These are phyloP conservation scores for Penicillium psychrofluorescens DNA, from an alignment of 495 filamentous ascomycete species.

Conservation along the genomic window DNA sequence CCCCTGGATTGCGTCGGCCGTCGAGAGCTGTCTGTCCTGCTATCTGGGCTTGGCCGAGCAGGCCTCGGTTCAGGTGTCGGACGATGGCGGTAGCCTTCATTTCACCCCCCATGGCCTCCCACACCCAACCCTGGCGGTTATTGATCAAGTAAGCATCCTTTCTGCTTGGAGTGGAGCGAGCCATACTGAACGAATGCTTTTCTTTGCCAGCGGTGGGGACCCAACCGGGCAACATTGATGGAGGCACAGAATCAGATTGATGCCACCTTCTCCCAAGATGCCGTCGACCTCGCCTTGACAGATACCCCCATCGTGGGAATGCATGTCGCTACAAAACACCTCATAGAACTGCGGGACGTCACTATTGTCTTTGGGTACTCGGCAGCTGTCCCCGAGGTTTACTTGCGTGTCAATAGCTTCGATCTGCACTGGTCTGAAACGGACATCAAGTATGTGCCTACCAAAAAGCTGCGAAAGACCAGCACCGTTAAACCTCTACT, in stretches of 20 bases:
- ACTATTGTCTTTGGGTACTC: slow-evolving; percentile 30
- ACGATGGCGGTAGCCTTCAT: slow-evolving; percentile 33
- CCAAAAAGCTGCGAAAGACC: slow-evolving; percentile 14
- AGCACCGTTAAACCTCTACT: slow-evolving; percentile 10
- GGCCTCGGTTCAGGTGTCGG: slow-evolving; percentile 17
- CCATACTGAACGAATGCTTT: neutral
- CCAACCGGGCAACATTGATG: slow-evolving; percentile 21
- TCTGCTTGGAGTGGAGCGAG: neutral
- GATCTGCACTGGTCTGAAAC: slow-evolving; percentile 20
- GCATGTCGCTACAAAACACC: slow-evolving; percentile 11
- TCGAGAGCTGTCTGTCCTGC: slow-evolving; percentile 19
- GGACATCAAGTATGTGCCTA: slow-evolving; percentile 13
- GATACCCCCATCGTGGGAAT: too few species aligned
- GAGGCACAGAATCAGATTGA: slow-evolving; percentile 34
- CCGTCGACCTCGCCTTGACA: neutral
- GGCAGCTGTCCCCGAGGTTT: slow-evolving; percentile 13
- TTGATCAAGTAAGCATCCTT: slow-evolving; percentile 15
- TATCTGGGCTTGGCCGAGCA: slow-evolving; percentile 10
- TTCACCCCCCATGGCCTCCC: slow-evolving; percentile 12
- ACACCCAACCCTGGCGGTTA: slow-evolving; percentile 6
- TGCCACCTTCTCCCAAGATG: slow-evolving; percentile 22
- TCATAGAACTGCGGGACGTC: slow-evolving; percentile 30
- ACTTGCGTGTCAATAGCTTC: slow-evolving; percentile 30
- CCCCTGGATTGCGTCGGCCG: slow-evolving; percentile 26
- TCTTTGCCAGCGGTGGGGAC: slow-evolving; percentile 20